Percentiles rank a stretch among this genome's conserved stretches.
Evolutionary conservation across 352 stramenopile genomes (phyloP).

Genomic region (Globisporangium camurandrum): DNA sequence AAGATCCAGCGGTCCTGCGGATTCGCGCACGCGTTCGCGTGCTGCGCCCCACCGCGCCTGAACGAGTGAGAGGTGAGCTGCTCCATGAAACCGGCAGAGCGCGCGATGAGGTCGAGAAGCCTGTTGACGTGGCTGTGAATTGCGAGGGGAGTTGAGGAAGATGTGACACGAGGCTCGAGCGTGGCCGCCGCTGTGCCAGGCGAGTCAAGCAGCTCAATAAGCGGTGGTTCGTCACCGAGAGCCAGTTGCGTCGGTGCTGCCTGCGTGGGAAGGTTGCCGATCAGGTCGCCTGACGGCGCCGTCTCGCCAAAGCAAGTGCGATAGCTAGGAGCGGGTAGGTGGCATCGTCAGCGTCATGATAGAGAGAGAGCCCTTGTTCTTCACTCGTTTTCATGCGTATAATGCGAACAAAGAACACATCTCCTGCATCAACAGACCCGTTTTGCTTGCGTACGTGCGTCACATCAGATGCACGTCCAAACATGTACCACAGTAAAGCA

Average conservation of each 20-base stretch:
- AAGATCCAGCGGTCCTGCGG: constrained; percentile 4
- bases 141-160: not conserved
- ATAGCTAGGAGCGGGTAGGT: not conserved
- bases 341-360: not conserved
- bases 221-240: not conserved
- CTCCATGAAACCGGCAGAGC: not conserved
- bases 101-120: constrained; percentile 9
- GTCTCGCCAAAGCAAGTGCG: not conserved
- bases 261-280: not conserved
- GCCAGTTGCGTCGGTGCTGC: not conserved
- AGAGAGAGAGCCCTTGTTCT: not conserved
- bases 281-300: not conserved
- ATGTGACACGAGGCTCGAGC: not conserved
- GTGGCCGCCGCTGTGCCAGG: not conserved
- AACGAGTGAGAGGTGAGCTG: constrained; percentile 20
- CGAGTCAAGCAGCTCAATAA: not conserved
- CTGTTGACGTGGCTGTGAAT: constrained; percentile 19
- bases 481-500: not conserved
- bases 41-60: constrained; percentile 2
- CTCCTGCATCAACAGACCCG: not conserved
- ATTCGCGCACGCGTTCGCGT: not conserved
- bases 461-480: not conserved
- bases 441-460: not conserved
- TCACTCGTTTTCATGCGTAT: not conserved
- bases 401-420: not conserved